Evolutionary conservation across 2,329 filamentous ascomycete genomes (phyloP).

Genomic region (Trichoderma atroviride): DNA sequence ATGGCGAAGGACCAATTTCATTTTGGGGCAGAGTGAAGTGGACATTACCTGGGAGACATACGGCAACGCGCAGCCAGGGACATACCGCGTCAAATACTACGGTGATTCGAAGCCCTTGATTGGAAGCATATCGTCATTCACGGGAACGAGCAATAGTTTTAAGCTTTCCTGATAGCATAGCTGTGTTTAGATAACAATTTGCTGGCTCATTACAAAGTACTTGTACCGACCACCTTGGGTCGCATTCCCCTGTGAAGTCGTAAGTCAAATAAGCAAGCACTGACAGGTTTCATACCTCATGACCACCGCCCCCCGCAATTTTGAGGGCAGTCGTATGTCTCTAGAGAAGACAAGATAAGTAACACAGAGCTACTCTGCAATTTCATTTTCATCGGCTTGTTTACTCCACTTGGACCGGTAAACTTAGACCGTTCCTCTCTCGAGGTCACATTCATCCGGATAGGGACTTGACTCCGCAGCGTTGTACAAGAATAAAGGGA

Average conservation of each 20-base stretch:
- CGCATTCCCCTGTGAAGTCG: neutral
- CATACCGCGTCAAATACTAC: conserved; percentile 80
- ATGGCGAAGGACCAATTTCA: conserved; percentile 72
- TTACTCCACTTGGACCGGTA: neutral
- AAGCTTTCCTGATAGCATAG: conserved; percentile 24
- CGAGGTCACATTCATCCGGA: neutral
- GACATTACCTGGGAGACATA: conserved; percentile 73
- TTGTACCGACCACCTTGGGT: neutral
- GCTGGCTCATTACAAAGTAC: neutral
- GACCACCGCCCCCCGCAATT: neutral
- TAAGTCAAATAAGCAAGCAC: neutral
- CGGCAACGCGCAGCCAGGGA: conserved; percentile 58
- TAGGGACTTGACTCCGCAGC: neutral
- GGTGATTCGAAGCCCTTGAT: conserved; percentile 70
- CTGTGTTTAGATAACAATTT: neutral
- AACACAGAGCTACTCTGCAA: neutral
- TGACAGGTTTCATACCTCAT: neutral
- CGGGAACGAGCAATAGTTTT: conserved; percentile 32
- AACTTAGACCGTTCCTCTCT: neutral
- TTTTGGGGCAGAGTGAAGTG: conserved; percentile 77
- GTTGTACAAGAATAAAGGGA: neutral
- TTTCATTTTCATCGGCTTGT: neutral
- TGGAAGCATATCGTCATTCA: conserved; percentile 46
- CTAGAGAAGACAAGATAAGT: neutral
- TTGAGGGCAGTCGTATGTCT: neutral